Evolutionary conservation across 345 rosid genomes (phyloP).

Genomic region (Draba incana): DNA sequence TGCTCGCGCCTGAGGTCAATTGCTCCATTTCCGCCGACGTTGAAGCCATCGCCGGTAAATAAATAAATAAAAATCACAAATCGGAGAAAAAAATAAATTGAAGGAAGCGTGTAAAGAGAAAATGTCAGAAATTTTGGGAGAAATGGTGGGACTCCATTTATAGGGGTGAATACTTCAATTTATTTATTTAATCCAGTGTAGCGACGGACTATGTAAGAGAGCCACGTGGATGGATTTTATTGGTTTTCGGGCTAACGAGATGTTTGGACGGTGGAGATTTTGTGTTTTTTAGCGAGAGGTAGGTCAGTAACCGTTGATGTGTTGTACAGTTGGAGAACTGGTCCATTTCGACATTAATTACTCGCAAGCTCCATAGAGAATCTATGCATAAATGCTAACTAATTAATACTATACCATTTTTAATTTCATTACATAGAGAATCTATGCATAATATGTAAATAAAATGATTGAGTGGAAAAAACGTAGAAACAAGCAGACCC

Average conservation of each 20-base stretch:
- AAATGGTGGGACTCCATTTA: conserved; percentile 43
- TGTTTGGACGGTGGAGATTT: conserved; percentile 38
- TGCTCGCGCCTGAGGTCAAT: conserved; percentile 96
- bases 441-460: neutral
- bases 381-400: too few species aligned
- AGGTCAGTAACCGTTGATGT: conserved; percentile 39
- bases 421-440: neutral
- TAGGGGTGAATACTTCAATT: conserved; percentile 27
- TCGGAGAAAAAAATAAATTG: neutral
- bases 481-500: conserved; percentile 1
- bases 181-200: neutral
- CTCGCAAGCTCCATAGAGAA: conserved; percentile 4
- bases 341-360: conserved; percentile 19
- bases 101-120: conserved; percentile 19
- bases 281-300: conserved; percentile 9
- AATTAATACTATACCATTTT: too few species aligned
- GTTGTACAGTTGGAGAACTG: conserved; percentile 2
- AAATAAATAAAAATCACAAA: conserved; percentile 1
- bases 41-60: conserved; percentile 41
- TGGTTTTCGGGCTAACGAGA: conserved; percentile 29
- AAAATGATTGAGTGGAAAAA: neutral
- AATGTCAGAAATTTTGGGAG: conserved; percentile 28
- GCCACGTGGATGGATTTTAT: conserved; percentile 1
- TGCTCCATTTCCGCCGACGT: conserved; percentile 76
- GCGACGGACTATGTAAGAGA: neutral